Conservation (phyloP, 345 rosid species). For the Moringa oleifera region DNA sequence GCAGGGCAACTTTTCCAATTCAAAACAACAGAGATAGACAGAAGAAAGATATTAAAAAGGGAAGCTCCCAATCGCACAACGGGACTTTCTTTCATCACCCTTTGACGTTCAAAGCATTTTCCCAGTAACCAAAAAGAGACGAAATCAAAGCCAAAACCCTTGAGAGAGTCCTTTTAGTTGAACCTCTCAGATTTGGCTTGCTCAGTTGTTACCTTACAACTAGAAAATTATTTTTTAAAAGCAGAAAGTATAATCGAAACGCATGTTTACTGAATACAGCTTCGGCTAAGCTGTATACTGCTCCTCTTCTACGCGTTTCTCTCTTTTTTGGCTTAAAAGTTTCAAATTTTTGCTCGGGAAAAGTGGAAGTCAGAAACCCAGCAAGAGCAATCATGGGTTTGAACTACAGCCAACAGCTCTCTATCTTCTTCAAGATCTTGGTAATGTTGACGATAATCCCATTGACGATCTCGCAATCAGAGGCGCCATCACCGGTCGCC, state of each 20-base stretch:
- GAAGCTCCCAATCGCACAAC: neutral
- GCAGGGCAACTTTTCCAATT: neutral
- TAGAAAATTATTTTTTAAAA: conserved; percentile 2
- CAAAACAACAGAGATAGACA: neutral
- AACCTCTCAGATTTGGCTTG: neutral
- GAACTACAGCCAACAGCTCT: conserved; percentile 6
- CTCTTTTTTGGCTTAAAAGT: conserved; percentile 9
- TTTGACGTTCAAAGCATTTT: neutral
- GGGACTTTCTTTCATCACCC: neutral
- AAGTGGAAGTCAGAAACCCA: neutral
- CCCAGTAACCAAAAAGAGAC: too few relatives aligned
- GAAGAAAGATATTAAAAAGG: neutral
- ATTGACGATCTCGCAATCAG: conserved; percentile 39
- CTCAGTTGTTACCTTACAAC: conserved; percentile 6
- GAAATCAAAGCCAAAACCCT: too few relatives aligned
- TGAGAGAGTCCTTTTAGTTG: too few relatives aligned
- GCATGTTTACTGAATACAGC: conserved; percentile 22
- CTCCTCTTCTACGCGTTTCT: conserved; percentile 25
- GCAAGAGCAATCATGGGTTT: conserved; percentile 20
- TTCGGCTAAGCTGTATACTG: conserved; percentile 22
- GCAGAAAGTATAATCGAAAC: conserved; percentile 13
- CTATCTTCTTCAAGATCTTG: conserved; percentile 16
- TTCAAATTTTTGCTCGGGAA: neutral
- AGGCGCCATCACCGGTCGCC: conserved; percentile 35
- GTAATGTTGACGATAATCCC: conserved; percentile 19